Base-by-base conservation (phyloP, 2,329 filamentous ascomycete species). In the Samsoniella hepiali region DNA sequence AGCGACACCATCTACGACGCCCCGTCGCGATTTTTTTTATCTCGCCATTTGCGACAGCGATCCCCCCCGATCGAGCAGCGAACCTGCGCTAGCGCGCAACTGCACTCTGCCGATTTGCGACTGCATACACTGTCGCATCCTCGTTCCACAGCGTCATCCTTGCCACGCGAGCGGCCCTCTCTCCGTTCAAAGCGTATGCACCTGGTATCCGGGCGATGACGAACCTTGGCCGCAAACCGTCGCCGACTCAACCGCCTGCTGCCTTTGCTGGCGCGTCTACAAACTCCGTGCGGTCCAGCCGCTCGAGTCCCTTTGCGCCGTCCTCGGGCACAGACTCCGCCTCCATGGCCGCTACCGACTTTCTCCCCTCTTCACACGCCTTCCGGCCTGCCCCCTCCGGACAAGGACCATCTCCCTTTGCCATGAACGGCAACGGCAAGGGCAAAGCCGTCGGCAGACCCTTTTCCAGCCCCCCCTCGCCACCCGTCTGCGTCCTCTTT, bases 261-360 rank as follows among this genome's bases (percentile, higher is more conserved):
- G 68, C 68, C 65, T 61, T 69, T 56, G 65, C 68, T 62, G 65
- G 66, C 67, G 70, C 72, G 63, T 71, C 71, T 38, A 64, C 65
- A 10, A 56, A 68, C 63, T 62, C 69, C 66, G 47, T 63, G 55
- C 69, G 67, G 51, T 68, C 67, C 63, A 75, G 65, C 67, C 73
- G 73, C 68, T 66, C 71, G 57, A 76, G 70, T 62, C 72, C 72
- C n/a, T 73, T 73, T 63, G 63, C 70, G 57, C 68, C 71, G 38
- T 74, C 73, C 63, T 71, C 71, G 65, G 61, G 62, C 59, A 60
- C 63, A 32, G 54, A 64, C 22, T 56, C 63, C 36, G 65, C 63
- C 57, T 70, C 72, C 66, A 83, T 84, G 81, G 75, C 80, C 65
- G 72, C 79, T 49, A 72, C 75, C 65, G 83, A 78, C 68, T 69